Evolutionary conservation across 202 grass and related monocot species (phyloP).

Genomic region (Miscanthus sacchariflorus): DNA sequence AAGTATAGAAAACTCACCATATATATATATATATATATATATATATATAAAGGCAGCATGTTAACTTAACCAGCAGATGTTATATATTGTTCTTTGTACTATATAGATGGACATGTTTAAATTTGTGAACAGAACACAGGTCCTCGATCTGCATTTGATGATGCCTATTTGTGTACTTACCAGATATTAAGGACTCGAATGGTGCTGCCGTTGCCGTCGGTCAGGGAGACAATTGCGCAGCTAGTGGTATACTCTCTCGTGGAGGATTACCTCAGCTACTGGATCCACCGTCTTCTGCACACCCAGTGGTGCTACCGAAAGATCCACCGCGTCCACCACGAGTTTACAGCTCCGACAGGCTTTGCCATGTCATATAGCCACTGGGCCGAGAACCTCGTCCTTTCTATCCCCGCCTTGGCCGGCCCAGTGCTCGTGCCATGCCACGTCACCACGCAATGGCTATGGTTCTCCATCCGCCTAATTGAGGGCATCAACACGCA

Average conservation of each 20-base stretch:
- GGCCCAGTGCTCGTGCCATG: constrained; percentile 62
- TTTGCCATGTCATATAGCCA: constrained; percentile 45
- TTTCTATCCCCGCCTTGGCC: constrained; percentile 56
- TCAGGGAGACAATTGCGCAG: constrained; percentile 52
- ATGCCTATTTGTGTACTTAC: not conserved
- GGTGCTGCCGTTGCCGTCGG: constrained; percentile 65
- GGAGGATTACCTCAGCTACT: constrained; percentile 74
- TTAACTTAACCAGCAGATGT: not conserved
- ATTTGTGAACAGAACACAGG: not conserved
- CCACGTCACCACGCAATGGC: constrained; percentile 71
- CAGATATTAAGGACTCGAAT: constrained; percentile 64
- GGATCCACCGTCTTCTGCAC: constrained; percentile 71
- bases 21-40: not conserved
- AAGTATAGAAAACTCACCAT: no score
- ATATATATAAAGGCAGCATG: not conserved
- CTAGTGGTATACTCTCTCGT: constrained; percentile 66
- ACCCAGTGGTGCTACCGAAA: constrained; percentile 68
- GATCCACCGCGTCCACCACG: constrained; percentile 70
- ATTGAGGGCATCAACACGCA: constrained; percentile 72
- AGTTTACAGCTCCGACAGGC: constrained; percentile 56
- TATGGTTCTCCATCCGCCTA: constrained; percentile 67
- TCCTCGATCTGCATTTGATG: no score
- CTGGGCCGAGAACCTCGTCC: constrained; percentile 65
- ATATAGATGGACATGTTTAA: not conserved
- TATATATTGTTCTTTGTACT: not conserved